Evolutionary conservation across 2,329 filamentous ascomycete species (phyloP), one percentile per base, ranked within the genome.

Genomic region (Sclerotinia borealis): DNA sequence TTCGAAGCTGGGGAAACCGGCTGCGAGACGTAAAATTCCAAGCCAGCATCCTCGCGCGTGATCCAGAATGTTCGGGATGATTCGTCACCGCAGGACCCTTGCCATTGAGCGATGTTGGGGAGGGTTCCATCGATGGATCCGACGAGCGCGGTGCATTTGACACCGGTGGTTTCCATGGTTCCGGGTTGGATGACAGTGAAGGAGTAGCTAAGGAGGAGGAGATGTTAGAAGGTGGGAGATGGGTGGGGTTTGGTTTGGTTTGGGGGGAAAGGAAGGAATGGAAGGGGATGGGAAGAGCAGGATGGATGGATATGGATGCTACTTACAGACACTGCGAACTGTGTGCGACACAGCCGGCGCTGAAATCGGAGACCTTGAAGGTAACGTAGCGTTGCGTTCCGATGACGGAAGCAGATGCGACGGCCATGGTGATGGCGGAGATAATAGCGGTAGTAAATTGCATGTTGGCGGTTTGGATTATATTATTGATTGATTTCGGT

Each of bases 351-450:
- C 54, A 45, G 54, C 19, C 4, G 10, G 27, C 39, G 41, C 11
- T 25, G 54, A 47, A 45, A 1, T 11, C 13, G 8, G 54, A 34
- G 9, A 47, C 29, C 1, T 45, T 6, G 39, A 45, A 58, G 39
- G 19, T n/a, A 4, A 0, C 22, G 13, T 4, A 1, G 6, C 54
- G 54, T 6, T 45, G 13, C 2, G n/a, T n/a, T n/a, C 17, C 54
- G 39, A 58, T 2, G 19, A 29, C 19, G 10, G 52, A 17, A 45
- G 54, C 54, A 27, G 54, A 58, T 17, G 54, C 39, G 5, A 45
- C 4, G 34, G 54, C 54, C 34, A 58, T 29, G 54, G 54, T 34
- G 54, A 58, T 58, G 15, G 54, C 54, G 9, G 39, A 58, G 39
- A 58, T 22, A 17, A 58, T 1, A 11, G 54, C 54, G 3, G 39